These are phyloP conservation scores for Dalbergia cochinchinensis DNA, from an alignment of 306 rosid species.

Conservation along the genomic window DNA sequence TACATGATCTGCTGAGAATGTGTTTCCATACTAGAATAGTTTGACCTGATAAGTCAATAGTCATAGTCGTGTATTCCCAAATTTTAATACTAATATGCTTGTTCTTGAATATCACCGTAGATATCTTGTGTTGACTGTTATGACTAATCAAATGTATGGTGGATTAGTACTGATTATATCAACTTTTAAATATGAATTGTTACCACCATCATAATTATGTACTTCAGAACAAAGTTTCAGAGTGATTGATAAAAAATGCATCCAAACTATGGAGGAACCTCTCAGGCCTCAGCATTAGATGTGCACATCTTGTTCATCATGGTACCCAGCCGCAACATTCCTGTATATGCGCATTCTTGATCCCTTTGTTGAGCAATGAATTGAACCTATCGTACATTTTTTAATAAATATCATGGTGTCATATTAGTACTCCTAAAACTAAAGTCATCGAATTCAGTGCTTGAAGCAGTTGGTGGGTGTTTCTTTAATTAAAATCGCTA, in stretches of 20 bases:
- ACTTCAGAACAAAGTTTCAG: neutral
- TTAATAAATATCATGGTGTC: neutral
- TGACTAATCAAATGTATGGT: constrained; percentile 27
- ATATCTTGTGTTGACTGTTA: constrained; percentile 8
- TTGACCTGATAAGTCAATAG: constrained; percentile 22
- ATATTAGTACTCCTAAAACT: neutral
- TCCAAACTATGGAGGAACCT: neutral
- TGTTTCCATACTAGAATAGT: constrained; percentile 50
- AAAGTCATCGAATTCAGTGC: constrained; percentile 7
- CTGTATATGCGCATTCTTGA: neutral
- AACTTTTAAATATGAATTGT: neutral
- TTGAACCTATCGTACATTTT: no score
- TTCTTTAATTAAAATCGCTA: constrained; percentile 23
- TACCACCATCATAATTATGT: neutral
- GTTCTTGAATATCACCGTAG: neutral
- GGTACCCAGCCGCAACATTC: neutral
- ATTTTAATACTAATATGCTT: neutral
- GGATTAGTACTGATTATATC: neutral
- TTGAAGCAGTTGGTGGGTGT: constrained; percentile 18
- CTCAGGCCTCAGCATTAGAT: neutral
- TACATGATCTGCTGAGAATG: constrained; percentile 40
- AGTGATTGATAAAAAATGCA: neutral
- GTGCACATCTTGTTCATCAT: neutral
- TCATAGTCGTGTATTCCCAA: neutral
- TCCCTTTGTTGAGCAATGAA: neutral